Evolutionary conservation across 306 rosid species (phyloP).

Genomic region (Quercus variabilis): DNA sequence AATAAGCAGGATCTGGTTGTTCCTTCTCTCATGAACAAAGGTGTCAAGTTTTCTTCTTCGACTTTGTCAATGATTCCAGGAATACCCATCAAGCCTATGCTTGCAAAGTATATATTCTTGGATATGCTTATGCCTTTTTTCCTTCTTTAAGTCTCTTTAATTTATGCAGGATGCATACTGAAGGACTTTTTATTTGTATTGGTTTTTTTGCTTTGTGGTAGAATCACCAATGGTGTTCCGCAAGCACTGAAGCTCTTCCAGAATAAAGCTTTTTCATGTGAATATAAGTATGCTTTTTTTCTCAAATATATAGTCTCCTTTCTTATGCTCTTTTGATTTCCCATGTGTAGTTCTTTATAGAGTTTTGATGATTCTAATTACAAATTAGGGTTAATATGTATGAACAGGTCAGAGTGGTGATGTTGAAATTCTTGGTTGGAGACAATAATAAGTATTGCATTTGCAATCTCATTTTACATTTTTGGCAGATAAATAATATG

Average conservation of each 20-base stretch:
- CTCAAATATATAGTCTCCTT: constrained; percentile 6
- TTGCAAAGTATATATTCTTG: constrained; percentile 66
- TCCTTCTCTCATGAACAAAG: constrained; percentile 74
- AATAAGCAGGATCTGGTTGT: constrained; percentile 71
- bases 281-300: constrained; percentile 64
- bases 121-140: neutral
- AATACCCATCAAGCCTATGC: constrained; percentile 96
- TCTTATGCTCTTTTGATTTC: neutral
- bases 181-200: constrained; percentile 12
- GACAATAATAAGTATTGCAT: neutral
- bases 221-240: constrained; percentile 82
- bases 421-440: neutral
- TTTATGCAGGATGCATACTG: constrained; percentile 10
- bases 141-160: constrained; percentile 4
- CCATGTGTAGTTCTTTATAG: neutral
- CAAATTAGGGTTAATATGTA: neutral
- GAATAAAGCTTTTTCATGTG: constrained; percentile 84
- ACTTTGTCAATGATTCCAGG: constrained; percentile 90
- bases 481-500: neutral
- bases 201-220: constrained; percentile 23
- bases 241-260: constrained; percentile 78
- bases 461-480: neutral
- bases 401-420: neutral
- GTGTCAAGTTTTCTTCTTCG: constrained; percentile 69
- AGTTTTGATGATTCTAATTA: neutral